Evolutionary conservation across 495 filamentous ascomycete genomes (phyloP).

Genomic region (Cladorrhinum samala): DNA sequence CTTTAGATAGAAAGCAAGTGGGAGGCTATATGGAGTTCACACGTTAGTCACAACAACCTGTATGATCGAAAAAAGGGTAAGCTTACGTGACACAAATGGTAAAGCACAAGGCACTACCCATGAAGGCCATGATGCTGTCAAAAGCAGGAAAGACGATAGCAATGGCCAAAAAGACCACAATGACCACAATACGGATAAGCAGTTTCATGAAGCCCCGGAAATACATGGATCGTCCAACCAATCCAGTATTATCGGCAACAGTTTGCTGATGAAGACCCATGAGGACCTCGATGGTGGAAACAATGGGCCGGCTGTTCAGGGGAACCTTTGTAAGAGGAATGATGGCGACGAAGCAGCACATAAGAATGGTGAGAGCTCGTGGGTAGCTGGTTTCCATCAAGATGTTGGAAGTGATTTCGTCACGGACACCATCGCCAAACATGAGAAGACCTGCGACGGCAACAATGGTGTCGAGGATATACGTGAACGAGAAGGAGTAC

Average conservation of each 20-base stretch:
- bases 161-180: conserved; percentile 39
- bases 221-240: conserved; percentile 50
- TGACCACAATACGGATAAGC: conserved; percentile 50
- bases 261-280: conserved; percentile 60
- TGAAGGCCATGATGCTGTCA: conserved; percentile 89
- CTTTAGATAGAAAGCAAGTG: conserved; percentile 84
- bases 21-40: conserved; percentile 40
- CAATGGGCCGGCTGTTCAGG: conserved; percentile 81
- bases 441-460: conserved; percentile 81
- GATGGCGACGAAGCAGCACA: conserved; percentile 80
- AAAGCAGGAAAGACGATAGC: conserved; percentile 82
- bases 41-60: background rate
- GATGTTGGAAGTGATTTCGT: conserved; percentile 89
- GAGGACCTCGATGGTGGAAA: conserved; percentile 75
- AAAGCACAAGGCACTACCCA: conserved; percentile 88
- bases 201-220: conserved; percentile 55
- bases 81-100: conserved; percentile 81
- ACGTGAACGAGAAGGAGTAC: conserved; percentile 88
- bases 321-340: conserved; percentile 94
- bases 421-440: conserved; percentile 80
- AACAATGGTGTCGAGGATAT: conserved; percentile 70
- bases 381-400: conserved; percentile 70
- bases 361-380: conserved; percentile 61
- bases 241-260: conserved; percentile 35
- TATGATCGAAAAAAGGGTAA: conserved; percentile 1